These are phyloP conservation scores for Madurella mycetomatis DNA, from an alignment of 2,329 filamentous ascomycete species.

Conservation along the genomic window DNA sequence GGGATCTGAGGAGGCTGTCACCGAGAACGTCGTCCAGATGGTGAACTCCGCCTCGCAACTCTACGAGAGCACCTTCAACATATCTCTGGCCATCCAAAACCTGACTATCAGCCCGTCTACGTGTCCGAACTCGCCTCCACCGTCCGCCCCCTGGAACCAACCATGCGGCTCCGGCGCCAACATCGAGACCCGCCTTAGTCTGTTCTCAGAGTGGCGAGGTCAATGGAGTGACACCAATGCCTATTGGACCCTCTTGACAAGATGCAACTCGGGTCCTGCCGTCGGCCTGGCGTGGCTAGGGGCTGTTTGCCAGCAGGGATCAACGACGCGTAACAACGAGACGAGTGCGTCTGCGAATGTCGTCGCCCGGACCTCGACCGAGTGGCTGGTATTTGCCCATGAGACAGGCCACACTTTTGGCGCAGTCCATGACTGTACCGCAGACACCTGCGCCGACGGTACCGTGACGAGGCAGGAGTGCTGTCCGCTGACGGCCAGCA, in stretches of 20 bases:
- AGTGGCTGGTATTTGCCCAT: constrained; percentile 96
- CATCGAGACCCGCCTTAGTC: constrained; percentile 74
- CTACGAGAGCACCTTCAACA: constrained; percentile 90
- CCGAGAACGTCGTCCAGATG: constrained; percentile 71
- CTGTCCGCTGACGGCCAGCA: constrained; percentile 66
- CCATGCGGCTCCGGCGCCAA: constrained; percentile 59
- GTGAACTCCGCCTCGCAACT: constrained; percentile 84
- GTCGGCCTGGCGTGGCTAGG: constrained; percentile 93
- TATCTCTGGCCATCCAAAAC: constrained; percentile 85
- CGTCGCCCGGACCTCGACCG: constrained; percentile 73
- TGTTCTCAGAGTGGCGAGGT: constrained; percentile 87
- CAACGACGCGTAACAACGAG: constrained; percentile 58
- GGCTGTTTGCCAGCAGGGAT: constrained; percentile 66
- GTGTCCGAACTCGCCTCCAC: constrained; percentile 67
- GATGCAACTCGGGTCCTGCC: constrained; percentile 74
- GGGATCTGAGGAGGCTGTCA: constrained; percentile 58
- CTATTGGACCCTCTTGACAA: constrained; percentile 87
- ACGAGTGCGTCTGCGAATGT: constrained; percentile 84
- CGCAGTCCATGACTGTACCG: constrained; percentile 87
- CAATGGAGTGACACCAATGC: constrained; percentile 73
- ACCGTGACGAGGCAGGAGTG: constrained; percentile 56
- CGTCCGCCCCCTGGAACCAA: constrained; percentile 78
- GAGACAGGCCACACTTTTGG: constrained; percentile 94
- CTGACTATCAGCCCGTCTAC: constrained; percentile 68
- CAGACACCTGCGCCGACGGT: constrained; percentile 59